Conservation (phyloP, 331 rosid genomes). For the Pyrus hybrid region DNA sequence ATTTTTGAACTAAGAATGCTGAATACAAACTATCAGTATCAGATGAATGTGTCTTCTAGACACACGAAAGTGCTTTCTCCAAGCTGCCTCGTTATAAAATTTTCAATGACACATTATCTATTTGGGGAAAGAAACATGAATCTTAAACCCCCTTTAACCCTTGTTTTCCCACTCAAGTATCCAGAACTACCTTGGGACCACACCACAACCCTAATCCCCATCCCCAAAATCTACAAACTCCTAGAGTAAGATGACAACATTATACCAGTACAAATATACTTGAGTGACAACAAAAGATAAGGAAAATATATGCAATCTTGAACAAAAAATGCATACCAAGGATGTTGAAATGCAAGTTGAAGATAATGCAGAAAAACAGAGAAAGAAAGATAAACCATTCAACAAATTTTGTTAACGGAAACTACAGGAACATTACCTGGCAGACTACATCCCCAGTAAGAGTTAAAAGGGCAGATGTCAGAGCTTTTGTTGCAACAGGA, state of each 20-base stretch:
- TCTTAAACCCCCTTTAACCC: background rate
- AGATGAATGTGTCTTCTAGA: background rate
- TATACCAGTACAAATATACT: no score
- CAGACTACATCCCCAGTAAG: conserved; percentile 80
- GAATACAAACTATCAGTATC: background rate
- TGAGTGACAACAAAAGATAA: no score
- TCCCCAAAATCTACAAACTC: no score
- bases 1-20: background rate
- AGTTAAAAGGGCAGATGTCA: conserved; percentile 72
- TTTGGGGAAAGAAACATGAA: background rate
- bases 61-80: background rate
- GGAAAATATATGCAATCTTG: background rate
- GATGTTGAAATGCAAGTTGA: background rate
- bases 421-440: conserved; percentile 49
- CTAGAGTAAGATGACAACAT: no score
- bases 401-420: background rate
- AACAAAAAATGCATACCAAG: background rate
- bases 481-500: conserved; percentile 75
- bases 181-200: no score
- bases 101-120: background rate
- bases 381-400: conserved; percentile 5
- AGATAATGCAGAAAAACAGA: background rate
- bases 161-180: background rate
- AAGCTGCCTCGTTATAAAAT: background rate
- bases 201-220: no score